Evolutionary conservation across 306 rosid species (phyloP).

Genomic region (Begonia masoniana): DNA sequence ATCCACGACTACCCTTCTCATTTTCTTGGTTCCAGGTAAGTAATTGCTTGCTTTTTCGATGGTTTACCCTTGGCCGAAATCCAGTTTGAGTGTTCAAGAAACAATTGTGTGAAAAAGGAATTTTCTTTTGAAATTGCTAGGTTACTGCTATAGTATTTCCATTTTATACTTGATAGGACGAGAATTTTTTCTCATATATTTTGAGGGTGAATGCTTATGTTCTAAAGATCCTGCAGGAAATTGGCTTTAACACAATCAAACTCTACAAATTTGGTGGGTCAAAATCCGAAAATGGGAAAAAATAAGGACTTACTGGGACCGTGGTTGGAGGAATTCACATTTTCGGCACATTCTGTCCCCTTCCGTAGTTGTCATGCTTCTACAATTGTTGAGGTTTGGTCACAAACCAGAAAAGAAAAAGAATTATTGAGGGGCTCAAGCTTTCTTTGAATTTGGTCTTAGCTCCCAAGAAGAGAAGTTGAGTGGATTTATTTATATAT

Average conservation of each 20-base stretch:
- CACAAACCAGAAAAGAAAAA: neutral
- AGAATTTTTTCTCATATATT: neutral
- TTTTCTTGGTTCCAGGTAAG: constrained; percentile 12
- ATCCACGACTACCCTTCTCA: constrained; percentile 6
- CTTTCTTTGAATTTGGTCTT: neutral
- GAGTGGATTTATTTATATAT: neutral
- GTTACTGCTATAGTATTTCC: neutral
- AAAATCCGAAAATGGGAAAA: constrained; percentile 20
- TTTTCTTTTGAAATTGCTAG: neutral
- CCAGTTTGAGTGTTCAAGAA: neutral
- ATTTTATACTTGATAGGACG: neutral
- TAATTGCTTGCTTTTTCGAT: constrained; percentile 4
- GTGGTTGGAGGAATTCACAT: constrained; percentile 51
- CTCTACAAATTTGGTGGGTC: constrained; percentile 11
- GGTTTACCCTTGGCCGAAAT: constrained; percentile 1
- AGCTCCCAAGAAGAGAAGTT: neutral
- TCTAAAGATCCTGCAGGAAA: constrained; percentile 25
- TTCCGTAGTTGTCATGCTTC: constrained; percentile 82
- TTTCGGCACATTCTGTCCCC: constrained; percentile 47
- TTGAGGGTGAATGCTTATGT: neutral
- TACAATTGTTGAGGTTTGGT: constrained; percentile 79
- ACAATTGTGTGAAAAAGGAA: neutral
- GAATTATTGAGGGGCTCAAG: neutral
- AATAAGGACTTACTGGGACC: constrained; percentile 28
- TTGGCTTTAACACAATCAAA: constrained; percentile 9